These are phyloP conservation scores for Mimosa pudica DNA, from an alignment of 306 rosid genomes.

Conservation along the genomic window DNA sequence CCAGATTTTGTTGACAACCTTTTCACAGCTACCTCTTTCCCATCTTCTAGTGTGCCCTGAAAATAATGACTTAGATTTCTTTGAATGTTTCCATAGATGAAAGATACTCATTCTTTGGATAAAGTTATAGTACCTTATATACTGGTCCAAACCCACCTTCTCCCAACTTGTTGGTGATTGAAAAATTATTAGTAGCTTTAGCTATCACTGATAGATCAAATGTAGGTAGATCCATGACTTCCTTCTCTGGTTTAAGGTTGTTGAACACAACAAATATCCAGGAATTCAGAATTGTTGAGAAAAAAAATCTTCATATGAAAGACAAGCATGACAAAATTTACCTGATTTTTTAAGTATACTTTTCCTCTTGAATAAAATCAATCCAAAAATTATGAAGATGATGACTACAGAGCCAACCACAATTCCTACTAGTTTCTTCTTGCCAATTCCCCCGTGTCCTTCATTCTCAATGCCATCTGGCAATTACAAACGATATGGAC, in stretches of 20 bases:
- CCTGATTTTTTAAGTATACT: background rate
- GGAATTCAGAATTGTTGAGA: background rate
- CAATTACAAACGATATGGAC: background rate
- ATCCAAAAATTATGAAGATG: background rate
- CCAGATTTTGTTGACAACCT: constrained; percentile 46
- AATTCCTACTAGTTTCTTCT: background rate
- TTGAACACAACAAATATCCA: background rate
- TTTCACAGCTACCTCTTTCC: constrained; percentile 51
- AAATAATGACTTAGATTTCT: background rate
- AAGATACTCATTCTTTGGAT: background rate
- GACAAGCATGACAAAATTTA: background rate
- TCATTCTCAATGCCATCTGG: background rate
- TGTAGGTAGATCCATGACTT: constrained; percentile 36
- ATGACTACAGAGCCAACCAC: background rate
- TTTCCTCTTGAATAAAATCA: background rate
- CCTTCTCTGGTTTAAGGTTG: background rate
- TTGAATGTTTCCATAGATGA: background rate
- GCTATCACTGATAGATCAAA: constrained; percentile 29
- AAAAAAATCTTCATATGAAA: constrained; percentile 7
- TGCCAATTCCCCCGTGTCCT: background rate
- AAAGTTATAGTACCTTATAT: constrained; percentile 31
- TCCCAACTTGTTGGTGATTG: constrained; percentile 34
- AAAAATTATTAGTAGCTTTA: constrained; percentile 36
- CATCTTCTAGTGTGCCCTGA: constrained; percentile 18
- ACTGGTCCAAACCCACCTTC: constrained; percentile 46